These are phyloP conservation scores for Daucus carota DNA, from an alignment of 129 eudicot species.

Conservation along the genomic window DH1_v3.0 NC_030389.2:43622501-43623000, in stretches of 20 bases:
- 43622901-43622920: constrained; percentile 36
- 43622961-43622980: constrained; percentile 7
- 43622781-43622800: not conserved
- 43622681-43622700: constrained; percentile 39
- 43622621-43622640: constrained; percentile 88
- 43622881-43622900: constrained; percentile 7
- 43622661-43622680: constrained; percentile 50
- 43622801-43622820: not conserved
- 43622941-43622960: not conserved
- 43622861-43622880: constrained; percentile 24
- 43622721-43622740: not conserved
- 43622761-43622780: not conserved
- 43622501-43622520: constrained; percentile 33
- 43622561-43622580: constrained; percentile 22
- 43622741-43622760: not conserved
- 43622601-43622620: constrained; percentile 62
- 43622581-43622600: constrained; percentile 43
- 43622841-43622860: constrained; percentile 48
- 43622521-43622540: constrained; percentile 73
- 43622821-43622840: not conserved
- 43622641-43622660: constrained; percentile 60
- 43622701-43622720: constrained; percentile 44
- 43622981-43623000: not conserved
- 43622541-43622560: constrained; percentile 65
- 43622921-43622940: not conserved